Conservation (phyloP, 257 asterid genomes). For the Penstemon davidsonii region DNA sequence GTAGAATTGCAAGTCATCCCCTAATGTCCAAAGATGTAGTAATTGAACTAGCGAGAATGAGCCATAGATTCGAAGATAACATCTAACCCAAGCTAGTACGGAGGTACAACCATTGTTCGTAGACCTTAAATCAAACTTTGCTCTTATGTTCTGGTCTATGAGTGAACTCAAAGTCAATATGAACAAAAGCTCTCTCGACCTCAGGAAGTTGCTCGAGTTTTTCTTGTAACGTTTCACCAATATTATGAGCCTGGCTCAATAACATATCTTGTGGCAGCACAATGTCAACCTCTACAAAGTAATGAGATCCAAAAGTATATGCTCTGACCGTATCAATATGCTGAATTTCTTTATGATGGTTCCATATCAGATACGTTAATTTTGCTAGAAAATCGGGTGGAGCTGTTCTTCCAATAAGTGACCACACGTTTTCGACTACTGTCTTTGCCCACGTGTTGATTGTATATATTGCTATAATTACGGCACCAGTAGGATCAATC, state of each 20-base stretch:
- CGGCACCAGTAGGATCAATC: slow-evolving; percentile 55
- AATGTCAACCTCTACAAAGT: slow-evolving; percentile 40
- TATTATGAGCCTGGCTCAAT: slow-evolving; percentile 31
- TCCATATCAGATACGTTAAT: slow-evolving; percentile 34
- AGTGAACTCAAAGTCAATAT: slow-evolving; percentile 36
- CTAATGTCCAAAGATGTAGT: neutral
- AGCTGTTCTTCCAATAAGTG: slow-evolving; percentile 38
- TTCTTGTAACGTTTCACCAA: slow-evolving; percentile 38
- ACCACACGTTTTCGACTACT: slow-evolving; percentile 31
- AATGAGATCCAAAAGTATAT: slow-evolving; percentile 37
- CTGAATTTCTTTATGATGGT: slow-evolving; percentile 29
- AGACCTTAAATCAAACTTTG: slow-evolving; percentile 13
- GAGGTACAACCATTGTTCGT: neutral
- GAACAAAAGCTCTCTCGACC: slow-evolving; percentile 42
- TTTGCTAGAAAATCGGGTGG: slow-evolving; percentile 34
- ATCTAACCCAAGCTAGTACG: too few relatives aligned
- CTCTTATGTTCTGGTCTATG: slow-evolving; percentile 36
- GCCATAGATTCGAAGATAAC: too few relatives aligned
- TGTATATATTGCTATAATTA: slow-evolving; percentile 36
- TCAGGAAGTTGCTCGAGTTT: slow-evolving; percentile 35
- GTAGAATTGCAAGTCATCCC: neutral
- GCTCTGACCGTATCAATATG: slow-evolving; percentile 40
- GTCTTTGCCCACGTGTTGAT: slow-evolving; percentile 37
- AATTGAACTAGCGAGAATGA: neutral
- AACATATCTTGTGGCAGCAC: slow-evolving; percentile 35